Base-by-base conservation (phyloP, 2,329 filamentous ascomycete genomes). In the Pseudogymnoascus sp. region DNA sequence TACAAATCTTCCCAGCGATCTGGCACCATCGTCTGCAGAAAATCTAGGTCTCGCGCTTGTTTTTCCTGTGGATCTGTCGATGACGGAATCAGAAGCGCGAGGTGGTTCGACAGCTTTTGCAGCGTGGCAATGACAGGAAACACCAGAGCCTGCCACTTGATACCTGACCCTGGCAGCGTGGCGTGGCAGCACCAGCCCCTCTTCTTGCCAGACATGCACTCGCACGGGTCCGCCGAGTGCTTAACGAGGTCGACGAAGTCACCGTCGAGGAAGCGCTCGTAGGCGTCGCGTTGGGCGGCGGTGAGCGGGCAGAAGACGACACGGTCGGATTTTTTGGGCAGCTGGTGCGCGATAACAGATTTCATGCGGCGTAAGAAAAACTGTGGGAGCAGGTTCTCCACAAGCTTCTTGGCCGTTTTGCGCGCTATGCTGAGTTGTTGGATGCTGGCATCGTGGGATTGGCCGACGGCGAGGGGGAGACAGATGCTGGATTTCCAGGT, bases 361-460 rank as follows among this genome's bases (percentile, higher is more conserved):
- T 99, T 99, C 85, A 96, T 95, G 2, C 95, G 87, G 1, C 95
- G 88, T 1, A 97, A 81, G 69, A 99, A 97, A 74, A 96, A 96
- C 13, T 86, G 85, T 0, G 95, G 95, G 2, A 99, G 80, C 0
- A 99, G 83, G 64, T 96, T 96, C 36, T 93, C 80, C 0, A 93
- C 91, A 2, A 99, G 83, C 68, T 92, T 90, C 69, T 88, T 85
- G 0, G 95, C 95, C 1, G 91, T 96, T 67, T 86, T 87, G 59
- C 95, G 82, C 1, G 91, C 91, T 64, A 85, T 83, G 65, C 90
- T 91, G 9, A 99, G 84, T 73, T 97, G 90, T 17, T 88, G 82
- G 19, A 89, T 77, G 0, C 91, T 96, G 9, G 93, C 93, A 74
- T 96, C 91, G 71, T 99, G 93, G 47, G 92, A 93, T 75, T 97